These are phyloP conservation scores for Aspergillus proliferans DNA, from an alignment of 2,329 filamentous ascomycete genomes.

Conservation along the genomic window DNA sequence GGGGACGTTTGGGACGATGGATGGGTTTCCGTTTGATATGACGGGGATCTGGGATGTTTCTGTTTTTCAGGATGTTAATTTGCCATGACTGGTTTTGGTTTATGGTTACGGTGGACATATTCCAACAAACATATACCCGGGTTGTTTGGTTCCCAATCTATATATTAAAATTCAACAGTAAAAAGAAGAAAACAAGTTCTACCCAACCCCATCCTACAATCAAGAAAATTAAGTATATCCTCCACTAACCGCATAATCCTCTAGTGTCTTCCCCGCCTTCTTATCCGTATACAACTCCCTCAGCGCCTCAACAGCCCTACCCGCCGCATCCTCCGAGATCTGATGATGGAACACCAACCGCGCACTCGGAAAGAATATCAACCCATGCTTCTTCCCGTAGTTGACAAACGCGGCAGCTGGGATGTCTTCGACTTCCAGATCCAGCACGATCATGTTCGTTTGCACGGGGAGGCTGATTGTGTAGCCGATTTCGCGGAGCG, in stretches of 20 bases:
- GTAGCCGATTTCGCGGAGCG: slow-evolving; percentile 15
- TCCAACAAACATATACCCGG: too few species aligned
- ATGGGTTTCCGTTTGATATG: slow-evolving; percentile 43
- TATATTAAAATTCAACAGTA: too few species aligned
- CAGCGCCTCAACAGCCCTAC: slow-evolving; percentile 14
- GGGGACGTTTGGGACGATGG: slow-evolving; percentile 41
- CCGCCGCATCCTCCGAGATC: slow-evolving; percentile 16
- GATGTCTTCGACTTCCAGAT: slow-evolving; percentile 16
- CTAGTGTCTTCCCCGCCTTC: background rate
- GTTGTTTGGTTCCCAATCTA: too few species aligned
- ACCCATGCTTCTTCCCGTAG: slow-evolving; percentile 15
- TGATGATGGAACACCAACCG: slow-evolving; percentile 23
- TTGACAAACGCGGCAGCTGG: slow-evolving; percentile 12
- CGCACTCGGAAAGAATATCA: slow-evolving; percentile 16
- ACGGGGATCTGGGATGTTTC: slow-evolving; percentile 42
- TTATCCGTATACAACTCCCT: slow-evolving; percentile 11
- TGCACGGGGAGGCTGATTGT: slow-evolving; percentile 18
- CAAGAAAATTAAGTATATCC: background rate
- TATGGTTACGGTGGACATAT: too few species aligned
- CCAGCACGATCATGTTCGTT: slow-evolving; percentile 23
- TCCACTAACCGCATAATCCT: background rate
- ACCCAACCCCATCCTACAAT: background rate
- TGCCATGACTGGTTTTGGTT: slow-evolving; percentile 5
- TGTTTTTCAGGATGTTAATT: slow-evolving; percentile 36
- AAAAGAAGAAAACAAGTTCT: background rate